Evolutionary conservation across 345 rosid species (phyloP).

Genomic region (Cochlearia excelsa): DNA sequence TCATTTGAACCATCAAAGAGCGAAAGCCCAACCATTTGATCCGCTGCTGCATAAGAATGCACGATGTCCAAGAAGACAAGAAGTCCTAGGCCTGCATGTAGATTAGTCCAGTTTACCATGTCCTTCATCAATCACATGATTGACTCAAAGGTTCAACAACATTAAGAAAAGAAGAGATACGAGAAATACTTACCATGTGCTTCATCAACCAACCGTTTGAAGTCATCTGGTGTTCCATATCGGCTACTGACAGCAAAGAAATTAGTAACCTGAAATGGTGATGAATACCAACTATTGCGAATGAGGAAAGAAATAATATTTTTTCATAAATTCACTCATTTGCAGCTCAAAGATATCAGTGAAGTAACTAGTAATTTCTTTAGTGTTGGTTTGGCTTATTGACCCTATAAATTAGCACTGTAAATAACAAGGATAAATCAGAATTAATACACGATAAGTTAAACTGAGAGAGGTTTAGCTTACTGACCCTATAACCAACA

Average conservation of each 20-base stretch:
- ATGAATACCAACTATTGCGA: conserved; percentile 12
- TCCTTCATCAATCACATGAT: conserved; percentile 70
- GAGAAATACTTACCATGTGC: conserved; percentile 70
- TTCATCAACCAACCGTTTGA: conserved; percentile 87
- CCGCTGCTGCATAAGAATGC: conserved; percentile 94
- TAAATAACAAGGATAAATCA: conserved; percentile 10
- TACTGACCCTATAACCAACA: conserved; percentile 86
- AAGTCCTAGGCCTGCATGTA: conserved; percentile 66
- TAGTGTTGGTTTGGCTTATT: too few species aligned
- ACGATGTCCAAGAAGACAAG: conserved; percentile 86
- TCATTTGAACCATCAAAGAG: conserved; percentile 94
- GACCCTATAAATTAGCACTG: conserved; percentile 8
- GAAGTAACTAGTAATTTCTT: conserved; percentile 9
- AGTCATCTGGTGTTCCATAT: conserved; percentile 94
- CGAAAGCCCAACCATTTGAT: conserved; percentile 94
- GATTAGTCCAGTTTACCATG: conserved; percentile 46
- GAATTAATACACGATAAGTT: not conserved
- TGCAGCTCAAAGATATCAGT: conserved; percentile 1
- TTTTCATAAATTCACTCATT: conserved; percentile 3
- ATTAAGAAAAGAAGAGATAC: conserved; percentile 1
- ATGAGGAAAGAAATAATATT: conserved; percentile 11
- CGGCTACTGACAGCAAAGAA: conserved; percentile 89
- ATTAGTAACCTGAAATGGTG: conserved; percentile 69
- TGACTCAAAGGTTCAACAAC: conserved; percentile 30
- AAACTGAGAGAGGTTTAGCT: conserved; percentile 17